These are phyloP conservation scores for Pachysandra terminalis DNA, from an alignment of 164 flowering plant species.

Conservation along the genomic window DNA sequence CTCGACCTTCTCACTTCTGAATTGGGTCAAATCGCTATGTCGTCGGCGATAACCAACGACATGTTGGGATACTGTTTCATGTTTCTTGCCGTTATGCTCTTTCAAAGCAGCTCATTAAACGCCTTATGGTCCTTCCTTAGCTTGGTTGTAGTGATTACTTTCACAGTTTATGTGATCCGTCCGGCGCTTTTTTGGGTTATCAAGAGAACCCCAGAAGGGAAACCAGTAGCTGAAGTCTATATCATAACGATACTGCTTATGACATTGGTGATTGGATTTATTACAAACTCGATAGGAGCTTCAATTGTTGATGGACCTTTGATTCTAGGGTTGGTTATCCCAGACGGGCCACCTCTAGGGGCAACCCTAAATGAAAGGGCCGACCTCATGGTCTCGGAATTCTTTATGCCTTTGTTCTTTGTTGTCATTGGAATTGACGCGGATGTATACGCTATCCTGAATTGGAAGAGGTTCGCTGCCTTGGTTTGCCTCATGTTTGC, in stretches of 20 bases:
- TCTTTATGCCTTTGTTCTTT: conserved; percentile 57
- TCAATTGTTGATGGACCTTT: conserved; percentile 50
- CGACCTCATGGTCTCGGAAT: conserved; percentile 38
- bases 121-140: conserved; percentile 30
- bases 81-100: conserved; percentile 25
- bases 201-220: conserved; percentile 42
- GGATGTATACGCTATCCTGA: conserved; percentile 30
- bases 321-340: conserved; percentile 59
- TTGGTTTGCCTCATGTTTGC: conserved; percentile 13
- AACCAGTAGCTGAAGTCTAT: conserved; percentile 38
- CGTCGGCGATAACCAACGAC: conserved; percentile 31
- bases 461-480: conserved; percentile 24
- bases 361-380: conserved; percentile 48
- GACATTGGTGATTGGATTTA: conserved; percentile 34
- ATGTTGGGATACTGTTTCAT: conserved; percentile 23
- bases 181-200: conserved; percentile 36
- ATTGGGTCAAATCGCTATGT: conserved; percentile 46
- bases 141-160: background rate
- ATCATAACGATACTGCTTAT: conserved; percentile 32
- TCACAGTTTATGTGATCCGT: conserved; percentile 12
- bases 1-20: conserved; percentile 63
- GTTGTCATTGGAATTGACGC: conserved; percentile 37
- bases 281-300: conserved; percentile 44
- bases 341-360: conserved; percentile 77
- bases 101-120: conserved; percentile 2